These are phyloP conservation scores for Pleoardoris graminearum DNA, from an alignment of 2,329 filamentous ascomycete species.

Conservation along the genomic window DNA sequence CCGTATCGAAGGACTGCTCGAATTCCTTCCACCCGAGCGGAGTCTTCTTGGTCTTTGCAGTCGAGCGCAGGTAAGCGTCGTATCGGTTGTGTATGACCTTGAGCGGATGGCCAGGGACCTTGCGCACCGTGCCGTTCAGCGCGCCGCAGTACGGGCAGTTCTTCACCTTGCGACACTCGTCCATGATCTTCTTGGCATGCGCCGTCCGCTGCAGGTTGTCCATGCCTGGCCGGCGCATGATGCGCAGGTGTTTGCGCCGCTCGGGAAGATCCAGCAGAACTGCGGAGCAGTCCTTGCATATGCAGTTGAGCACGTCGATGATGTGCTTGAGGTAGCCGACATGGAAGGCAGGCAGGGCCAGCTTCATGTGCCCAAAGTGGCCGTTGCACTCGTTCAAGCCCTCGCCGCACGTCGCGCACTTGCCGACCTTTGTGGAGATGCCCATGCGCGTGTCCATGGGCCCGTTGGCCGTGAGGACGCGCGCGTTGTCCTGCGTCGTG, in stretches of 20 bases:
- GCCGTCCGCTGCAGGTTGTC: conserved; percentile 85
- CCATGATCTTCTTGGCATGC: conserved; percentile 85
- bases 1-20: conserved; percentile 80
- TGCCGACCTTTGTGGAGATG: conserved; percentile 79
- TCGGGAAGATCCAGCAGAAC: conserved; percentile 82
- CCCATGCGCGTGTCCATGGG: conserved; percentile 87
- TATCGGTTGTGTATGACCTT: conserved; percentile 96
- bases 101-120: conserved; percentile 76
- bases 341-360: conserved; percentile 91
- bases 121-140: conserved; percentile 89
- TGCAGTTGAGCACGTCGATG: conserved; percentile 87
- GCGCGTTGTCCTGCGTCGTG: conserved; percentile 58
- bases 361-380: conserved; percentile 90
- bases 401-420: conserved; percentile 82
- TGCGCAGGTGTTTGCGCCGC: conserved; percentile 74
- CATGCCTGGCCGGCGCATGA: conserved; percentile 77
- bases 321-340: conserved; percentile 95
- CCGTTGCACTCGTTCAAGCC: conserved; percentile 84
- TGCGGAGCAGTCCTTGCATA: conserved; percentile 89
- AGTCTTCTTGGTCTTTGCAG: conserved; percentile 78
- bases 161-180: conserved; percentile 85
- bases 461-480: conserved; percentile 77
- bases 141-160: conserved; percentile 78
- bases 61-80: conserved; percentile 83
- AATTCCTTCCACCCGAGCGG: conserved; percentile 83